These are phyloP conservation scores for Symbiodinium pilosum DNA, from an alignment of 73 alveolate genomes.

Conservation along the genomic window DNA sequence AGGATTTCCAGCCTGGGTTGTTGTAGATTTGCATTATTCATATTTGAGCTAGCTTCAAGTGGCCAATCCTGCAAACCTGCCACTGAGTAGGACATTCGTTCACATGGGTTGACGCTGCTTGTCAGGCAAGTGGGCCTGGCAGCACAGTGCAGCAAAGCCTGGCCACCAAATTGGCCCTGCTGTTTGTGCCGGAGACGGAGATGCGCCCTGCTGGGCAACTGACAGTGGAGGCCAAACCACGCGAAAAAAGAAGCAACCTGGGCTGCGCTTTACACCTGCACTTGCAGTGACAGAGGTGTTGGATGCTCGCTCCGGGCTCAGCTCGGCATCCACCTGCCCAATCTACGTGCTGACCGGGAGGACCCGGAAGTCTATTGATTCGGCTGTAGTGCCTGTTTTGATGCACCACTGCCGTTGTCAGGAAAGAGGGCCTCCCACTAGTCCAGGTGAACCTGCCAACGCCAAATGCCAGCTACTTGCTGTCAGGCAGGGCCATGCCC, in stretches of 20 bases:
- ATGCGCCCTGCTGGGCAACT: neutral
- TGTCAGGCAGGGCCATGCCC: neutral
- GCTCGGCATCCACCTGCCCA: constrained; percentile 60
- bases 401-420: neutral
- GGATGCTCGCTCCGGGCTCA: constrained; percentile 68
- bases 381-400: neutral
- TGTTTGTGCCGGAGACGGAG: constrained; percentile 50
- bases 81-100: too few species aligned
- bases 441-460: constrained; percentile 66
- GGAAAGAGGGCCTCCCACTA: constrained; percentile 25
- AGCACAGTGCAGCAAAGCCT: constrained; percentile 11
- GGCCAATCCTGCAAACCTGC: too few species aligned
- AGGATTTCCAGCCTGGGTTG: too few species aligned
- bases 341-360: neutral
- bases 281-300: neutral
- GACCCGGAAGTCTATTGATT: too few species aligned
- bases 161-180: constrained; percentile 66
- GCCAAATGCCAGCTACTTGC: neutral
- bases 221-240: neutral
- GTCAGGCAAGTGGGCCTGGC: constrained; percentile 63
- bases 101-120: too few species aligned
- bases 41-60: too few species aligned
- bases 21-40: too few species aligned
- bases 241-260: too few species aligned
- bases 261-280: too few species aligned